Evolutionary conservation across 177 flowering plant species (phyloP), one percentile per base, ranked within the genome.

Genomic region (Tripterygium wilfordii): DNA sequence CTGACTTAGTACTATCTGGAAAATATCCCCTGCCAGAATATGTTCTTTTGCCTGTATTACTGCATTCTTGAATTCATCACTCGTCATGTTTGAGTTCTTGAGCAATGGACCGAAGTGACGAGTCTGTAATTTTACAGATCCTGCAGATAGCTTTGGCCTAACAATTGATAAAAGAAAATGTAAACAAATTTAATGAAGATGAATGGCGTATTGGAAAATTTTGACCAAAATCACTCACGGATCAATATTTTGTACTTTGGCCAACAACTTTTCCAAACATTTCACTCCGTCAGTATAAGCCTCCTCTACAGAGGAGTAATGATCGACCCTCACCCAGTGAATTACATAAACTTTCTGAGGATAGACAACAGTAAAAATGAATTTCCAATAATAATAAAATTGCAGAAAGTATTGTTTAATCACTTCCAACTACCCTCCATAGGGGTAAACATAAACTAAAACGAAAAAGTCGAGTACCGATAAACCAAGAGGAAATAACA

Each of bases 1-100:
- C 33, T 91, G 98, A 62, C 96, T 88, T 57, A 91, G 62, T 15
- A 88, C 98, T 47, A 88, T 82, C 68, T 88, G 98, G 64, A 91
- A 91, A 38, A 91, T 83, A 77, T 91, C 98, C 43, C 91, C 91
- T 10, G 85, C 78, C 19, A 57, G 42, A 32, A 82, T 82, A 44
- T 82, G 88, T 39, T 82, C 82, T 59, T 82, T 82, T n/a, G 85
- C 88, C 31, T 63, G 31, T 9, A 69, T 29, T 5, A 82, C 88
- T 22, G 76, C 76, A 1, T 58, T 38, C 68, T 76, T 70, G 51
- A 67, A 74, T 21, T 42, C 80, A 37, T 72, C 82, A 28, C 66
- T 64, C 26, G 74, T 61, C 78, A 82, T 82, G 65, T 53, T 81
- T 42, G 78, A 64, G 14, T 63, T 62, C 54, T 52, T 67, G 32